These are phyloP conservation scores for Telopea speciosissima DNA, from an alignment of 177 flowering plant genomes.

Conservation along the genomic window DNA sequence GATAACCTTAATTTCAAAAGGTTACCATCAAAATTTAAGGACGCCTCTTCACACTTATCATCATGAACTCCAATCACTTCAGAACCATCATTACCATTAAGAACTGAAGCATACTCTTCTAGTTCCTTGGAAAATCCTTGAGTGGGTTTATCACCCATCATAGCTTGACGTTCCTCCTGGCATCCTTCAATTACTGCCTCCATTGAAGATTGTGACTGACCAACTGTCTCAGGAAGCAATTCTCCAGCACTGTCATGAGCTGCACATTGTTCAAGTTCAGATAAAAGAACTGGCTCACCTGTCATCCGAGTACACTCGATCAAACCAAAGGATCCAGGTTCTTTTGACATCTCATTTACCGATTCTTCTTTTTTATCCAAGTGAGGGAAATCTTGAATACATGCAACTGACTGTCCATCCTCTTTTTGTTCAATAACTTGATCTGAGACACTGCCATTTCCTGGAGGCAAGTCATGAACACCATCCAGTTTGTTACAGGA, in stretches of 20 bases:
- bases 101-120: conserved; percentile 12
- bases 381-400: conserved; percentile 6
- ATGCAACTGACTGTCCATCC: conserved; percentile 7
- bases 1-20: not conserved
- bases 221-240: conserved; percentile 8
- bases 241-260: conserved; percentile 14
- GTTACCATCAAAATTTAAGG: not conserved
- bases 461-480: conserved; percentile 10
- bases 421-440: conserved; percentile 19
- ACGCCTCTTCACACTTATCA: conserved; percentile 7
- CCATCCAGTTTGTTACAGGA: conserved; percentile 10
- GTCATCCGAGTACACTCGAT: conserved; percentile 14
- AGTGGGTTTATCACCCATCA: conserved; percentile 9
- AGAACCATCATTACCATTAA: conserved; percentile 16
- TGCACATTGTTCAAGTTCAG: conserved; percentile 17
- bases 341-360: conserved; percentile 11
- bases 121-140: conserved; percentile 17
- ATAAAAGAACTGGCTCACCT: conserved; percentile 11
- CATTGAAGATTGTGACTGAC: conserved; percentile 10
- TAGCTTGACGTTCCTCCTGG: conserved; percentile 12
- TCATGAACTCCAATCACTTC: conserved; percentile 11
- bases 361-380: conserved; percentile 24
- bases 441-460: conserved; percentile 3
- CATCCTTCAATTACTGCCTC: conserved; percentile 12
- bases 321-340: conserved; percentile 16